Evolutionary conservation across 1,139 yeast genomes (phyloP).

Genomic region (Pichia sp.): DNA sequence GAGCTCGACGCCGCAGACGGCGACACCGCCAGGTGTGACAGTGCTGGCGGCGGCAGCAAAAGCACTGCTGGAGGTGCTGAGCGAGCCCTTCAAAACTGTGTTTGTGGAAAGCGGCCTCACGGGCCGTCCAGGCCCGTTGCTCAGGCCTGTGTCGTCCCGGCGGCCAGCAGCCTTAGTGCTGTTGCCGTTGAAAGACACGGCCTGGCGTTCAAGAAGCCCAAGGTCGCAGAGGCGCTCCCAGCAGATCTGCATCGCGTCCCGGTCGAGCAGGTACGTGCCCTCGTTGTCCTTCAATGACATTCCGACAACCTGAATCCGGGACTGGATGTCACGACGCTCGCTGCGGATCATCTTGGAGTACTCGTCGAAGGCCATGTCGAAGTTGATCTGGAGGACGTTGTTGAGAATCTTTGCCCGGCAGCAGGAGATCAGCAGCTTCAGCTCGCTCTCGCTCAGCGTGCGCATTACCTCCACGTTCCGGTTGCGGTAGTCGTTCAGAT

Average conservation of each 20-base stretch:
- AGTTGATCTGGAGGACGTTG: conserved; percentile 56
- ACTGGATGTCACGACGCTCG: conserved; percentile 41
- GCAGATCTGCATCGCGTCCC: conserved; percentile 25
- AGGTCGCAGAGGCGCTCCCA: conserved; percentile 29
- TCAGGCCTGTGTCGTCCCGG: background rate
- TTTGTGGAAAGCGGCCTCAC: background rate
- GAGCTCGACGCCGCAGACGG: conserved; percentile 12
- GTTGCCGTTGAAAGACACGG: background rate
- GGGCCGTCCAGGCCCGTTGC: background rate
- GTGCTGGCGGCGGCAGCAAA: conserved; percentile 4
- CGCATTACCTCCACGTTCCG: conserved; percentile 30
- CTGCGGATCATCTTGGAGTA: conserved; percentile 54
- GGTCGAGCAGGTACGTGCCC: conserved; percentile 15
- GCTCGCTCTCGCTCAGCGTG: conserved; percentile 64
- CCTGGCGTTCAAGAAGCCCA: conserved; percentile 21
- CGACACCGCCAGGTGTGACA: conserved; percentile 14
- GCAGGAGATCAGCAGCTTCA: conserved; percentile 65
- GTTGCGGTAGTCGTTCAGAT: conserved; percentile 17
- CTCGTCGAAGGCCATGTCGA: conserved; percentile 75
- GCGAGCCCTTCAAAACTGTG: background rate
- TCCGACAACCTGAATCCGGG: conserved; percentile 24
- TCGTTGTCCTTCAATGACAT: conserved; percentile 14
- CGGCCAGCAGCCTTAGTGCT: background rate
- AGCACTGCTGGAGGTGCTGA: background rate
- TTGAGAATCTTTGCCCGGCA: conserved; percentile 65